Evolutionary conservation across 257 asterid genomes (phyloP).

Genomic region (Thymus quinquecostatus): DNA sequence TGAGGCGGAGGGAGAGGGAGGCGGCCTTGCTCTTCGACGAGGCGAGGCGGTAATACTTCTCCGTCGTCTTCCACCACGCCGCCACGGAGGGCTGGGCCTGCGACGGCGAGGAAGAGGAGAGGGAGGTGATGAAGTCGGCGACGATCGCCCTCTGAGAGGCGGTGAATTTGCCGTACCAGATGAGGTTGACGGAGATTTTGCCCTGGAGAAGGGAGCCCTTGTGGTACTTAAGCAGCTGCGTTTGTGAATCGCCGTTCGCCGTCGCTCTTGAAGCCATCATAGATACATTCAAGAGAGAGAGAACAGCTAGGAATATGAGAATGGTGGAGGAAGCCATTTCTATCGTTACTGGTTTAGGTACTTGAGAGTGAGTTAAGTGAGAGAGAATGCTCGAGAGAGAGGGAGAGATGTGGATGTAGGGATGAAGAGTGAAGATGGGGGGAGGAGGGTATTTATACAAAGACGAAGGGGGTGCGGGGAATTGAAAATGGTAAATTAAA

Average conservation of each 20-base stretch:
- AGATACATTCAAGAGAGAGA: constrained; percentile 25
- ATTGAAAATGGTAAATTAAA: neutral
- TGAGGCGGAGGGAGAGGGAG: constrained; percentile 43
- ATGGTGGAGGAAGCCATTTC: constrained; percentile 33
- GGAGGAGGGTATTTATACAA: constrained; percentile 20
- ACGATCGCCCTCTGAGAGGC: constrained; percentile 68
- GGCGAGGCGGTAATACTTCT: constrained; percentile 60
- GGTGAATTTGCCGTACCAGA: constrained; percentile 75
- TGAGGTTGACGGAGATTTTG: constrained; percentile 55
- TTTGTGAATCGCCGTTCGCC: neutral
- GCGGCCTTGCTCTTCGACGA: constrained; percentile 40
- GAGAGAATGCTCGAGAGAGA: neutral
- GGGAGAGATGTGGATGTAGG: constrained; percentile 5
- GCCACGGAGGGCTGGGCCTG: constrained; percentile 58
- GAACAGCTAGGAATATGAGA: constrained; percentile 14
- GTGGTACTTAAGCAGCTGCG: constrained; percentile 55
- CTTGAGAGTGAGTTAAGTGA: too few relatives aligned
- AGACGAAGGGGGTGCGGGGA: too few relatives aligned
- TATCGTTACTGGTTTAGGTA: too few relatives aligned
- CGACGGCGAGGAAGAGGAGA: constrained; percentile 36
- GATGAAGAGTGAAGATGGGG: neutral
- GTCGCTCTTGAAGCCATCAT: constrained; percentile 26
- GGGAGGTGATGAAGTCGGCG: constrained; percentile 65
- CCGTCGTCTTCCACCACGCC: constrained; percentile 71
- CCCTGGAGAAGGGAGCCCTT: constrained; percentile 72